Evolutionary conservation across 208 protist genomes (phyloP), one percentile per base, ranked within the genome.

Genomic region (Acanthamoeba sp.): DNA sequence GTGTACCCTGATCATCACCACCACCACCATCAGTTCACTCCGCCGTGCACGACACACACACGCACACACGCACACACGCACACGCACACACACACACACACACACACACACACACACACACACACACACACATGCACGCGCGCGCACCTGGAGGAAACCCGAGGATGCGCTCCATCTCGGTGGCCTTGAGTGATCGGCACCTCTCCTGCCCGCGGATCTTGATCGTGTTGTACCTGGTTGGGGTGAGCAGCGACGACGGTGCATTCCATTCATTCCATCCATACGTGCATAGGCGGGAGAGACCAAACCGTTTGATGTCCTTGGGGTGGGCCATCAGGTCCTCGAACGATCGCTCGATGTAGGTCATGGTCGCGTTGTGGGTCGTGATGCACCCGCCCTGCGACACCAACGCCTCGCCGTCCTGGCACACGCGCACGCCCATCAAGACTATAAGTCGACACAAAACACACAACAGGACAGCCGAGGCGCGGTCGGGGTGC

Each of bases 161-260:
- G 36, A 91, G 36, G n/a, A 91, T 91, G 38, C 85, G 24, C 32
- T 91, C 85, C 24, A 91, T 91, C 29, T 91, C 85, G 32, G 85
- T 40, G 24, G 34, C 2, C 29, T 91, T 91, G n/a, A 91, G 82
- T n/a, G 82, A 90, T 14, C 82, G 48, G 27, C 66, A 32, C 40
- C 18, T 7, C 6, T 90, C 82, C 50, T 55, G 20, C 1, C 50
- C 50, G 6, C 36, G 62, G 4, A 90, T 38, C 45, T 64, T 90
- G 48, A 90, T 64, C 24, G 57, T 90, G 57, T 64, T 66, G 50
- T 90, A 90, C 1, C 80, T 88, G n/a, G 34, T 87, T 22, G 16
- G 38, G 18, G 38, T 55, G n/a, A 24, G 24, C 16, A 64, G 57
- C 16, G 24, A 64, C 57, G 57, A 64, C 57, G 57, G 18, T 34